A percentile compares a stretch with the other conserved stretches of the same genome.
These are phyloP conservation scores for Porphyra umbilicalis DNA, from an alignment of 31 red algal genomes.

Conservation along the genomic window DNA sequence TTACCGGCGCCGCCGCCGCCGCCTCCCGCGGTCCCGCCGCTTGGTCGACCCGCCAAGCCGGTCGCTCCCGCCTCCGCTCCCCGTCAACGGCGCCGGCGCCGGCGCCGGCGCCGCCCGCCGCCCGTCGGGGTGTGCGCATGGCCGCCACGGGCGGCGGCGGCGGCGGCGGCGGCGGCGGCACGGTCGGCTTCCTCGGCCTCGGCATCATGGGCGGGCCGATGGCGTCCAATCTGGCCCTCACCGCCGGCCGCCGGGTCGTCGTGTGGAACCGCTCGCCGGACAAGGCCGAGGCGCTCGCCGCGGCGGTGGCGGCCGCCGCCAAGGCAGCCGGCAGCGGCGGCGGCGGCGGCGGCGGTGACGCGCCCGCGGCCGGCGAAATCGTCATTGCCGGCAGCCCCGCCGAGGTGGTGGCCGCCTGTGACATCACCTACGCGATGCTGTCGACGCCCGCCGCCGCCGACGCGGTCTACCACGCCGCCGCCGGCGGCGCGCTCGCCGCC, in stretches of 20 bases:
- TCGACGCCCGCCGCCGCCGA: constrained; percentile 58
- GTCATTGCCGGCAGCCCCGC: constrained; percentile 20
- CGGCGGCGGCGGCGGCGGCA: constrained; percentile 1
- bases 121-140: not conserved
- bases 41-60: not conserved
- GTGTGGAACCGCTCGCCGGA: constrained; percentile 81
- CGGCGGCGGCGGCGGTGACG: constrained; percentile 14
- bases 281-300: constrained; percentile 26
- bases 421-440: constrained; percentile 77
- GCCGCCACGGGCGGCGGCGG: not conserved
- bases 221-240: constrained; percentile 58
- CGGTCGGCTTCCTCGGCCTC: constrained; percentile 82
- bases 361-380: not conserved
- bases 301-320: not conserved
- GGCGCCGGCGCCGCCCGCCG: not conserved
- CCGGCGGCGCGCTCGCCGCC: constrained; percentile 27
- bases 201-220: constrained; percentile 88
- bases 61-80: not conserved
- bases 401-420: constrained; percentile 27
- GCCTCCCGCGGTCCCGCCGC: not conserved
- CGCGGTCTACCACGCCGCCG: constrained; percentile 32
- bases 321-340: constrained; percentile 15
- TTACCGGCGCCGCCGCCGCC: not conserved
- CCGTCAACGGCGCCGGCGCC: too few relatives aligned
- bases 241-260: constrained; percentile 30